These are phyloP conservation scores for Mallotus nudiflorus DNA, from an alignment of 345 rosid genomes.

Conservation along the genomic window DNA sequence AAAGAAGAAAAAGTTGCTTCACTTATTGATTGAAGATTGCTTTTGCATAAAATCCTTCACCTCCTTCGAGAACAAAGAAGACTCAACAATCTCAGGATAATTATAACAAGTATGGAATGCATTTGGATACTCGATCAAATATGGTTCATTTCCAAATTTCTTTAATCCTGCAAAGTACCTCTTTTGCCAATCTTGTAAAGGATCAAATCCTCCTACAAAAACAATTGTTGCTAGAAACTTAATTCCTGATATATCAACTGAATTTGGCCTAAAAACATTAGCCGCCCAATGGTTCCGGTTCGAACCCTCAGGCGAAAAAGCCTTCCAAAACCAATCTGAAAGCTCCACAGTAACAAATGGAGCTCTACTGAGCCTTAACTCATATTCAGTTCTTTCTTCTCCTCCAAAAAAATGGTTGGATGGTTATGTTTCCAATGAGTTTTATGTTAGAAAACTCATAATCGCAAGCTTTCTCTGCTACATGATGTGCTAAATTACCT, in stretches of 20 bases:
- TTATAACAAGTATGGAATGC: constrained; percentile 6
- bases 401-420: constrained; percentile 28
- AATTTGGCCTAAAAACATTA: constrained; percentile 17
- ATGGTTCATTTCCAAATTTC: constrained; percentile 11
- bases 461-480: background rate
- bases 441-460: background rate
- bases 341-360: background rate
- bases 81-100: background rate
- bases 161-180: constrained; percentile 17
- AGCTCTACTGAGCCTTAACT: background rate
- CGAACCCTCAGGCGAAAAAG: constrained; percentile 12
- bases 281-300: constrained; percentile 19
- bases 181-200: constrained; percentile 26
- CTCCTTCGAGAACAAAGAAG: constrained; percentile 13
- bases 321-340: constrained; percentile 21
- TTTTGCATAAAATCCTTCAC: constrained; percentile 20
- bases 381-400: constrained; percentile 21
- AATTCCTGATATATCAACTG: constrained; percentile 1
- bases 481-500: constrained; percentile 20
- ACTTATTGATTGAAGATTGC: background rate
- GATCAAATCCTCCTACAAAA: constrained; percentile 19
- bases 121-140: constrained; percentile 15
- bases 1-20: too few species aligned
- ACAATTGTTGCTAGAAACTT: constrained; percentile 12
- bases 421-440: background rate